phyloP scores from a whole-genome alignment of 2,329 filamentous ascomycete genomes.

The Passalora sequoiae region DNA sequence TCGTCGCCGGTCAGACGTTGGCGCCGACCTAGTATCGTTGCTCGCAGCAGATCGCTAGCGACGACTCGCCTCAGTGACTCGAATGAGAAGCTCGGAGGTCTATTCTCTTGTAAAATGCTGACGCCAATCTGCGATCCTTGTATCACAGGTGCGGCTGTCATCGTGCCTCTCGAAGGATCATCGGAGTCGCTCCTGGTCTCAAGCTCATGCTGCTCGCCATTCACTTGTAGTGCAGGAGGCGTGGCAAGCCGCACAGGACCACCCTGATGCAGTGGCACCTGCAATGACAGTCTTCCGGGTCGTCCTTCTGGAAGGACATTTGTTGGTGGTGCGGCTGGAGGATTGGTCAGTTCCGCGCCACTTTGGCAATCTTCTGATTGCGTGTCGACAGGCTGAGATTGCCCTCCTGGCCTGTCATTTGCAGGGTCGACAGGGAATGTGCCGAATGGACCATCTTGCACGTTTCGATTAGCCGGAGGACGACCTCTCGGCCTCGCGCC shows the following conservation, averaged over 20 bases:
- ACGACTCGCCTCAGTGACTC: slow-evolving; percentile 44
- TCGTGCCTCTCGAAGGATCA: slow-evolving; percentile 15
- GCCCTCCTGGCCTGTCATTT: slow-evolving; percentile 17
- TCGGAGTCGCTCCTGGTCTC: slow-evolving; percentile 22
- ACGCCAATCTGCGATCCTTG: background rate
- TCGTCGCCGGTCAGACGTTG: slow-evolving; percentile 41
- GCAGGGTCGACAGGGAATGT: slow-evolving; percentile 61
- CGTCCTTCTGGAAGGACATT: slow-evolving; percentile 26
- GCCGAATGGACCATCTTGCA: slow-evolving; percentile 62
- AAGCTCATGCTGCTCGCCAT: slow-evolving; percentile 40
- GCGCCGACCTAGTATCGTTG: slow-evolving; percentile 38
- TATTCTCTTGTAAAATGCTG: slow-evolving; percentile 6
- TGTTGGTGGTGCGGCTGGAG: slow-evolving; percentile 45
- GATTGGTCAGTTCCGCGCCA: slow-evolving; percentile 45
- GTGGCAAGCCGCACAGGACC: slow-evolving; percentile 61
- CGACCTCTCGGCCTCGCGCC: slow-evolving; percentile 71
- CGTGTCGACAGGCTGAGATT: slow-evolving; percentile 6
- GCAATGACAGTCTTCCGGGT: slow-evolving; percentile 54
- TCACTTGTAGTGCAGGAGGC: slow-evolving; percentile 51
- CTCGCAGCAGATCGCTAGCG: slow-evolving; percentile 45
- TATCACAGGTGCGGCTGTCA: slow-evolving; percentile 1
- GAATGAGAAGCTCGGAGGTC: slow-evolving; percentile 29
- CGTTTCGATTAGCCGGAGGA: slow-evolving; percentile 67
- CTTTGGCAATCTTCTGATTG: no score
- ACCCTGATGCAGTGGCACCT: slow-evolving; percentile 58